phyloP scores from a whole-genome alignment of 1,284 basidiomycete genomes.

The Cutaneotrichosporon sp. region DNA sequence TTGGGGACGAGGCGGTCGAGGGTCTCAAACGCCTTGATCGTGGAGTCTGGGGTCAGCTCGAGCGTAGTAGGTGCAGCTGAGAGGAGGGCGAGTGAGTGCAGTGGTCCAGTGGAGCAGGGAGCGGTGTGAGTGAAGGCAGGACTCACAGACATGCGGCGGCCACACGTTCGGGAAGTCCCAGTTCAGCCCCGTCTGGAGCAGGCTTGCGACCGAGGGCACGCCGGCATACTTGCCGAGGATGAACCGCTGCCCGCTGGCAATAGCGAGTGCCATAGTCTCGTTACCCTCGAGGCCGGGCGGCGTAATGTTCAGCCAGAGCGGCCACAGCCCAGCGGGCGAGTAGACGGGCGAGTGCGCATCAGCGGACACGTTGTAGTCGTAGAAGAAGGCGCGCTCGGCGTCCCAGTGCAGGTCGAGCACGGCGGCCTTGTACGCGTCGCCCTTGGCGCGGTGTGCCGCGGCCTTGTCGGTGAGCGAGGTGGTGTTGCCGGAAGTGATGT shows the following conservation, averaged over 20 bases:
- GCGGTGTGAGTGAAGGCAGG: no score
- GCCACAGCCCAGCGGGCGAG: slow-evolving; percentile 75
- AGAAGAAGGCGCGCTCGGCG: slow-evolving; percentile 74
- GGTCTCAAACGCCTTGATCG: slow-evolving; percentile 70
- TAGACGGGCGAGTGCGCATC: slow-evolving; percentile 66
- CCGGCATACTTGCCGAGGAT: slow-evolving; percentile 83
- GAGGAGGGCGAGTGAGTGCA: no score
- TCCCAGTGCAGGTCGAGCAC: slow-evolving; percentile 90
- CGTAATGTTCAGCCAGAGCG: slow-evolving; percentile 82
- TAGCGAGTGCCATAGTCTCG: slow-evolving; percentile 63
- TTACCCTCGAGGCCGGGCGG: slow-evolving; percentile 68
- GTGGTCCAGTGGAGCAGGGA: no score
- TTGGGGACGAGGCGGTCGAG: slow-evolving; percentile 33
- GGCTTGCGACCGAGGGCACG: slow-evolving; percentile 65
- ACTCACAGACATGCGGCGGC: slow-evolving; percentile 87
- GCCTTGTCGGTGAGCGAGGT: slow-evolving; percentile 37
- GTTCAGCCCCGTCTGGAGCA: slow-evolving; percentile 75
- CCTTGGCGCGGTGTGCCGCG: slow-evolving; percentile 62
- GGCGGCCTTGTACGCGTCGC: slow-evolving; percentile 63
- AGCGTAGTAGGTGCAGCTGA: no score
- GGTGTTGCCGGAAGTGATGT: no score
- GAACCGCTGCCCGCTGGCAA: slow-evolving; percentile 72
- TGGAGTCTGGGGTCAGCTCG: no score
- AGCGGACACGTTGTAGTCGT: slow-evolving; percentile 65
- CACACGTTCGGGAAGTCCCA: slow-evolving; percentile 61